phyloP scores from a whole-genome alignment of 1,284 basidiomycete species.

The Thelephora terrestris region DNA sequence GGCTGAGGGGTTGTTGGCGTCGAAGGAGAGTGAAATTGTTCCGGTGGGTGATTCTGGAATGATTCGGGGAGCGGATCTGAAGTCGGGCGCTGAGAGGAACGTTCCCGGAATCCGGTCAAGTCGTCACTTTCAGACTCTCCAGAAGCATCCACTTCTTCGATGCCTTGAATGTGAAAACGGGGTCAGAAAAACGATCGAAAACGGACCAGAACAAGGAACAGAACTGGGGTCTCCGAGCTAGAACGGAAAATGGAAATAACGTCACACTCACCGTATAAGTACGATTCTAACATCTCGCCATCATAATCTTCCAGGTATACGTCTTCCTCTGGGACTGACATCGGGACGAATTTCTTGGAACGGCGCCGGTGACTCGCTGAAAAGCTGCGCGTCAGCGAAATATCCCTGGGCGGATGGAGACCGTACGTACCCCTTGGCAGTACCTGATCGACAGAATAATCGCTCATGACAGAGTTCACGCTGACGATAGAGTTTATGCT shows the following conservation, averaged over 20 bases:
- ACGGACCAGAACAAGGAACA: slow-evolving; percentile 20
- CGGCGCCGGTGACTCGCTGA: slow-evolving; percentile 16
- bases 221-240: not conserved
- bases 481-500: slow-evolving; percentile 36
- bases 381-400: slow-evolving; percentile 2
- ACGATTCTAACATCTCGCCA: slow-evolving; percentile 37
- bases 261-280: slow-evolving; percentile 32
- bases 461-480: slow-evolving; percentile 48
- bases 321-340: slow-evolving; percentile 24
- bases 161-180: slow-evolving; percentile 1
- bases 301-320: slow-evolving; percentile 29
- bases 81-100: slow-evolving; percentile 10
- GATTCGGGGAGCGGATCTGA: slow-evolving; percentile 23
- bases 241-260: not conserved
- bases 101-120: slow-evolving; percentile 10
- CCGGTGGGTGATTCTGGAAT: slow-evolving; percentile 22
- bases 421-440: slow-evolving; percentile 26
- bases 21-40: slow-evolving; percentile 24
- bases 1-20: slow-evolving; percentile 6
- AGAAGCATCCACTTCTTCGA: slow-evolving; percentile 3
- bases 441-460: slow-evolving; percentile 45
- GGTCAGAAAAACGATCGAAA: not conserved
- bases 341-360: slow-evolving; percentile 15
- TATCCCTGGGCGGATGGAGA: slow-evolving; percentile 3
- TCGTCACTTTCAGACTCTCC: slow-evolving; percentile 8